Conservation (phyloP, 345 rosid genomes). For the Aurinia saxatilis region DNA sequence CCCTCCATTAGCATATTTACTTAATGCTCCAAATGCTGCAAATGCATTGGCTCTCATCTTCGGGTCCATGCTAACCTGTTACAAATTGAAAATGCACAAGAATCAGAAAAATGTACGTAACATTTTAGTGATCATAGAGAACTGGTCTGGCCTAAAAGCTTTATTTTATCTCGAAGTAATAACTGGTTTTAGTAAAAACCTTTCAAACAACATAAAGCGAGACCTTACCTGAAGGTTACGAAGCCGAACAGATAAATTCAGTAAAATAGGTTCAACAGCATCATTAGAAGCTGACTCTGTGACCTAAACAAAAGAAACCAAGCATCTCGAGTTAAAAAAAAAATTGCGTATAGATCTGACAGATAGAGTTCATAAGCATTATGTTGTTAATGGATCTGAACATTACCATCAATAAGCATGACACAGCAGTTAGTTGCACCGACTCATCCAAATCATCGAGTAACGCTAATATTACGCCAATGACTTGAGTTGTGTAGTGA, state of each 20-base stretch:
- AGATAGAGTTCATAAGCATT: conserved; percentile 6
- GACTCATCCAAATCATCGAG: conserved; percentile 88
- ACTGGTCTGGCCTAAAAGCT: neutral
- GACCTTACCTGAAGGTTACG: conserved; percentile 76
- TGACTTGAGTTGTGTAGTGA: conserved; percentile 74
- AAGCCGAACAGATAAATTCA: conserved; percentile 73
- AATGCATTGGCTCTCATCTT: conserved; percentile 87
- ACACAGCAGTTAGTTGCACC: conserved; percentile 86
- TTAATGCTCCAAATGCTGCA: conserved; percentile 81
- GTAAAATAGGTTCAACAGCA: conserved; percentile 83
- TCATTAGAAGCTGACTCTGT: conserved; percentile 71
- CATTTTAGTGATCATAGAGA: conserved; percentile 1
- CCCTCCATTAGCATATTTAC: conserved; percentile 63
- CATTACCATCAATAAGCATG: conserved; percentile 73
- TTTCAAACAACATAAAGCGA: neutral
- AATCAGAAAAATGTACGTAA: neutral
- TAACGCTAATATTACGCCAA: conserved; percentile 78
- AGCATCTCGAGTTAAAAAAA: neutral
- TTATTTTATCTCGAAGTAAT: neutral
- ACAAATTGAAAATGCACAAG: conserved; percentile 6
- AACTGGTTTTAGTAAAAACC: neutral
- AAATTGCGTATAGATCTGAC: conserved; percentile 8
- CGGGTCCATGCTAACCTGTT: conserved; percentile 63
- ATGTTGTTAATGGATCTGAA: conserved; percentile 10
- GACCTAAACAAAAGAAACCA: conserved; percentile 39